These are phyloP conservation scores for Metroxylon sagu DNA, from an alignment of 176 grass and related monocot species.

Conservation along the genomic window DNA sequence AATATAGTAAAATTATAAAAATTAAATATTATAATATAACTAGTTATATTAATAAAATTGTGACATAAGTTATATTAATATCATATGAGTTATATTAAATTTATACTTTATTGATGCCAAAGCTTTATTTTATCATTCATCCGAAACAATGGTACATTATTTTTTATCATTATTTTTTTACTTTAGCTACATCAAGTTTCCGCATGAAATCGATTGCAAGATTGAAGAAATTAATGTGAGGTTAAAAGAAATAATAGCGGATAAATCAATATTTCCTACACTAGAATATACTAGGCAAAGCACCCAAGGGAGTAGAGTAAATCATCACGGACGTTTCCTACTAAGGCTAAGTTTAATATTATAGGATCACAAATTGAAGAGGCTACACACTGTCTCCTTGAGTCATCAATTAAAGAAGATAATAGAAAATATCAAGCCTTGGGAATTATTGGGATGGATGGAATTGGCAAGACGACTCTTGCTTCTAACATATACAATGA, in stretches of 20 bases:
- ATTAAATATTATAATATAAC: too few relatives aligned
- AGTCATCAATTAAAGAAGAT: constrained; percentile 43
- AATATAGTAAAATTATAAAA: too few relatives aligned
- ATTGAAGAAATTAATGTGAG: constrained; percentile 44
- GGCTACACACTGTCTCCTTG: constrained; percentile 32
- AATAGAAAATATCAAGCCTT: constrained; percentile 65
- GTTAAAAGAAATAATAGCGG: constrained; percentile 41
- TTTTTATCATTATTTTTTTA: constrained; percentile 42
- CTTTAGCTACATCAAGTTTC: constrained; percentile 14
- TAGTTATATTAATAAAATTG: too few relatives aligned
- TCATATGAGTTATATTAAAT: too few relatives aligned
- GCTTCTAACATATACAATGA: constrained; percentile 52
- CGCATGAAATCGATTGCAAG: constrained; percentile 45
- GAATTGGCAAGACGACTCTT: constrained; percentile 74
- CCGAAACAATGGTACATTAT: constrained; percentile 6
- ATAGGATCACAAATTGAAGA: constrained; percentile 47
- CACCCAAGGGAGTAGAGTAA: not conserved
- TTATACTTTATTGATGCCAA: too few relatives aligned
- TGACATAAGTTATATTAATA: too few relatives aligned
- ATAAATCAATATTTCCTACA: constrained; percentile 6
- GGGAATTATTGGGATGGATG: constrained; percentile 45
- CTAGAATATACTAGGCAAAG: not conserved
- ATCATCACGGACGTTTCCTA: not conserved
- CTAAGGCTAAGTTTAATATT: not conserved
- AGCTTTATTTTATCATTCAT: too few relatives aligned